phyloP scores from a whole-genome alignment of 345 rosid species.

The Firmiana major region DNA sequence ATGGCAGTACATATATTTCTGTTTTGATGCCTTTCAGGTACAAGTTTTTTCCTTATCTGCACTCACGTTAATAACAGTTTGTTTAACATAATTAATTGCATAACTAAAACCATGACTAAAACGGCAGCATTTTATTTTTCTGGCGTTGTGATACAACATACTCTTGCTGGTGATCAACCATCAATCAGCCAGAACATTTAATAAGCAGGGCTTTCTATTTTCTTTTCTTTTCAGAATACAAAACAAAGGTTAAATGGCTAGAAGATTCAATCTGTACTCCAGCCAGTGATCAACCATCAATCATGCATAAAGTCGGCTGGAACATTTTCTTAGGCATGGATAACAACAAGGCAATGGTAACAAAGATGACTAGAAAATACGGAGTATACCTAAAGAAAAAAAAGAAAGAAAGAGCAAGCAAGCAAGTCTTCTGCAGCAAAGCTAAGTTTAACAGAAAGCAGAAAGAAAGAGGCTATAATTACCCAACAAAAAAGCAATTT shows the following conservation, averaged over 20 bases:
- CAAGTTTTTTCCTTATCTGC: no score
- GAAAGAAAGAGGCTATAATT: slow-evolving; percentile 19
- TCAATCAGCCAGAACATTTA: no score
- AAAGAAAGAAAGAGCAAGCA: no score
- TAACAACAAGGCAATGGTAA: background rate
- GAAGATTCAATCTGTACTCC: background rate
- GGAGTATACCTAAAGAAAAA: background rate
- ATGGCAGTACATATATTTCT: no score
- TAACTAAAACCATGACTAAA: no score
- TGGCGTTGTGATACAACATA: no score
- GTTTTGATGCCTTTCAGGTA: no score
- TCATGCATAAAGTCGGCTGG: background rate
- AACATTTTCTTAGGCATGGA: background rate
- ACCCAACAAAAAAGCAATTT: slow-evolving; percentile 90
- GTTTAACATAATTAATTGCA: no score
- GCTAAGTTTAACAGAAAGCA: background rate
- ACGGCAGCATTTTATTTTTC: no score
- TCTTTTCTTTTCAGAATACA: background rate
- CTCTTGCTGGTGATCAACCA: no score
- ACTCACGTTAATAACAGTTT: no score
- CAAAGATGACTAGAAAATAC: background rate
- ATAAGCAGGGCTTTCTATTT: background rate
- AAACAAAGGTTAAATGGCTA: background rate
- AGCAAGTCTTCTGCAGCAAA: background rate
- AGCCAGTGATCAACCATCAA: background rate